These are phyloP conservation scores for Magnusiomyces fungicola DNA, from an alignment of 1,139 yeast species.

Conservation along the genomic window DNA sequence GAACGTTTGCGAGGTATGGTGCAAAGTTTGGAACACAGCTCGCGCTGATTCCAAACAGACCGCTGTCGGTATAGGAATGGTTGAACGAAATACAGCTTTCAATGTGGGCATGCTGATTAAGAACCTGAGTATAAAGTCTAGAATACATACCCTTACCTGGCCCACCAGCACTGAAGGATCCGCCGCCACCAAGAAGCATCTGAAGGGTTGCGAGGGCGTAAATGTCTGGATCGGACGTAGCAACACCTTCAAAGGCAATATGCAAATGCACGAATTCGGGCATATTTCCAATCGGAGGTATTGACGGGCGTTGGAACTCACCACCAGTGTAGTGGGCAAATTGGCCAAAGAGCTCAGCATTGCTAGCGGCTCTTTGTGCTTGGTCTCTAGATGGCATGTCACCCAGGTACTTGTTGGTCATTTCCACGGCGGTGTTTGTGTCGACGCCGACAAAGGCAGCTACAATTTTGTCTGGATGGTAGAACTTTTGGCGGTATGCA, in stretches of 20 bases:
- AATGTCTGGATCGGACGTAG: constrained; percentile 77
- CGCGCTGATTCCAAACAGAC: constrained; percentile 82
- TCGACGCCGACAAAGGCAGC: constrained; percentile 85
- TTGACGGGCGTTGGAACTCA: constrained; percentile 57
- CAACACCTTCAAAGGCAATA: constrained; percentile 81
- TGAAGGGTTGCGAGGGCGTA: constrained; percentile 89
- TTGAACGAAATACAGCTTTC: constrained; percentile 86
- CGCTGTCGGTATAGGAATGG: constrained; percentile 85
- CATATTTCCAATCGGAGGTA: constrained; percentile 61
- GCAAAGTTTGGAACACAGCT: constrained; percentile 85
- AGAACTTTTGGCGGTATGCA: constrained; percentile 60
- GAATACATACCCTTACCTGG: constrained; percentile 99
- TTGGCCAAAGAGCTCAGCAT: constrained; percentile 27
- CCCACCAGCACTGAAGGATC: constrained; percentile 97
- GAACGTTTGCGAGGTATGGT: constrained; percentile 69
- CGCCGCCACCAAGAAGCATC: constrained; percentile 94
- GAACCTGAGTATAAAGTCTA: constrained; percentile 80
- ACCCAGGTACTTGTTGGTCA: constrained; percentile 59
- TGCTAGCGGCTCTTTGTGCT: constrained; percentile 21
- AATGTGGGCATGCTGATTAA: constrained; percentile 85
- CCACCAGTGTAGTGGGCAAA: constrained; percentile 72
- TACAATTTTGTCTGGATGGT: constrained; percentile 75
- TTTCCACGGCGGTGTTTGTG: constrained; percentile 58
- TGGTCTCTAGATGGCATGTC: constrained; percentile 38
- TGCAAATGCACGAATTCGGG: constrained; percentile 85